Conservation (phyloP, 352 stramenopile genomes). For the Phytophthora citricola region DNA sequence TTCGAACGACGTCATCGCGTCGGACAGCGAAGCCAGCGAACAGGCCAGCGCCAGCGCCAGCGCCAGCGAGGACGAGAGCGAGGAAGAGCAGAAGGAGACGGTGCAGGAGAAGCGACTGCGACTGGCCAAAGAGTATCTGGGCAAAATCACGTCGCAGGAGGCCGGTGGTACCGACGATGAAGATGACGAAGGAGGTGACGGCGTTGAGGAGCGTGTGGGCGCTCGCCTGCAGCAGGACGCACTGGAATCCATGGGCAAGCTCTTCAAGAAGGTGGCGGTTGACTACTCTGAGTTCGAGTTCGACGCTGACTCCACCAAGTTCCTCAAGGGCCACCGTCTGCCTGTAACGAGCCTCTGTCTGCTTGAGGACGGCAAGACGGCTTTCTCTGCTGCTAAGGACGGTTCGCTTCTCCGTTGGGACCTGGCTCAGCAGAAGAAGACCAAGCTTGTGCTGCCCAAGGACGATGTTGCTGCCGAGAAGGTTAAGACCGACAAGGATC, state of each 20-base stretch:
- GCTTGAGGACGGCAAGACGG: slow-evolving; percentile 87
- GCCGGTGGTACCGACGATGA: slow-evolving; percentile 41
- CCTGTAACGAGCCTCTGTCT: slow-evolving; percentile 91
- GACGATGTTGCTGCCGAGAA: slow-evolving; percentile 63
- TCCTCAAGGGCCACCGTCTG: slow-evolving; percentile 78
- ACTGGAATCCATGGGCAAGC: slow-evolving; percentile 85
- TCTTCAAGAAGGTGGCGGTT: slow-evolving; percentile 87
- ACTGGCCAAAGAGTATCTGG: slow-evolving; percentile 90
- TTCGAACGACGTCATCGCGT: slow-evolving; percentile 67
- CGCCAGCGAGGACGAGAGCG: slow-evolving; percentile 38
- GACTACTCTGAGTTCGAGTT: slow-evolving; percentile 88
- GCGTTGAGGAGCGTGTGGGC: slow-evolving; percentile 77
- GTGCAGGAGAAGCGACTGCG: slow-evolving; percentile 90
- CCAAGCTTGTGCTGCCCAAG: slow-evolving; percentile 59
- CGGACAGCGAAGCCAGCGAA: slow-evolving; percentile 72
- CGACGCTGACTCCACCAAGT: slow-evolving; percentile 77
- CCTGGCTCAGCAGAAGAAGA: slow-evolving; percentile 83
- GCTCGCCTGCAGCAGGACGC: slow-evolving; percentile 86
- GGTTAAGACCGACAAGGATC: slow-evolving; percentile 76
- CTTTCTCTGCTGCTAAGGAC: slow-evolving; percentile 94
- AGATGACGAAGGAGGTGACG: slow-evolving; percentile 39
- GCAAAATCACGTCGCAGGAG: slow-evolving; percentile 84
- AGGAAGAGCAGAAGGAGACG: slow-evolving; percentile 79
- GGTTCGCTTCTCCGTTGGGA: slow-evolving; percentile 92
- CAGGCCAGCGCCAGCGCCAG: slow-evolving; percentile 23